Conservation (phyloP, 228 moss, liverwort and hornwort species). For the Sphagnum fallax region DNA sequence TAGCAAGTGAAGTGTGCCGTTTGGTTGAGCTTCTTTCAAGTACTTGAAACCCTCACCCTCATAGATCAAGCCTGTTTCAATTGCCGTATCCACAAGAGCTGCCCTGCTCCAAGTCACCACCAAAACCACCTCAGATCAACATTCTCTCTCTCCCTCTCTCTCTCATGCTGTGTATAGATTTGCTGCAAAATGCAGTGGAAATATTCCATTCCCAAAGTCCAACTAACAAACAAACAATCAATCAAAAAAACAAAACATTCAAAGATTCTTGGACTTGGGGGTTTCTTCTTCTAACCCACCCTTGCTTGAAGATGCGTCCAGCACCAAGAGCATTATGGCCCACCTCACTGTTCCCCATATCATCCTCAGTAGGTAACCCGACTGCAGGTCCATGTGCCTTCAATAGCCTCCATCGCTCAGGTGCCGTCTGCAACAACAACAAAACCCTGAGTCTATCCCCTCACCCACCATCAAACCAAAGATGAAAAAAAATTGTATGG, state of each 20-base stretch:
- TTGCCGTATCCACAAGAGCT: constrained; percentile 63
- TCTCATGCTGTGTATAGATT: no score
- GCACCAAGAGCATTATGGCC: constrained; percentile 99
- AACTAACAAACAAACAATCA: no score
- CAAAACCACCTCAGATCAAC: no score
- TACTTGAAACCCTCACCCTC: constrained; percentile 57
- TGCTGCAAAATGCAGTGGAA: no score
- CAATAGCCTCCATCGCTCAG: constrained; percentile 83
- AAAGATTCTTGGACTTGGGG: no score
- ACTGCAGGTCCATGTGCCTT: constrained; percentile 83
- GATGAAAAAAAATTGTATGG: no score
- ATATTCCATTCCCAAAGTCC: no score
- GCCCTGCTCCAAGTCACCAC: constrained; percentile 33
- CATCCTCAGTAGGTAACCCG: constrained; percentile 93
- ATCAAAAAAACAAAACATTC: no score
- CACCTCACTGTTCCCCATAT: constrained; percentile 99
- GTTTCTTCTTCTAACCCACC: constrained; percentile 27
- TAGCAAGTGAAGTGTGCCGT: constrained; percentile 78
- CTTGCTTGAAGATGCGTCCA: constrained; percentile 95
- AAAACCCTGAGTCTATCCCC: not conserved
- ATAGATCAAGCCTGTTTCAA: constrained; percentile 46
- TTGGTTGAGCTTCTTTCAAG: constrained; percentile 49
- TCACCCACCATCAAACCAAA: not conserved
- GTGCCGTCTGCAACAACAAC: constrained; percentile 54
- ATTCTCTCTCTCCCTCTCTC: no score